Conservation (phyloP, 78 protist species). For the Planoprotostelium fungivorum region DNA sequence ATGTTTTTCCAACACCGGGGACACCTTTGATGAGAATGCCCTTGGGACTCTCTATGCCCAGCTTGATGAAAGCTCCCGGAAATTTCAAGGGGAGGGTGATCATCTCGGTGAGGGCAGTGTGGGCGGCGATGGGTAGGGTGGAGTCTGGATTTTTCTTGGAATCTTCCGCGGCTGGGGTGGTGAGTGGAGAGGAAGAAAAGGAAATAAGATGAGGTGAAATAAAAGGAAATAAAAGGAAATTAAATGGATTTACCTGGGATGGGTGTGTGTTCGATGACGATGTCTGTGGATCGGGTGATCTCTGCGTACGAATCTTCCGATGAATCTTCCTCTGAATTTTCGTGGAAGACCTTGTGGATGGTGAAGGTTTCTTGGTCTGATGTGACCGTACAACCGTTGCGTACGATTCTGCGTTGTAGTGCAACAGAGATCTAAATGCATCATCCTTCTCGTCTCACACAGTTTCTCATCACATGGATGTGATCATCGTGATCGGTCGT, state of each 20-base stretch:
- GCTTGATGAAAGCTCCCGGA: constrained; percentile 6
- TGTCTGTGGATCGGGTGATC: neutral
- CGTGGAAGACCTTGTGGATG: too few species aligned
- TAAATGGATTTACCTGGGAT: neutral
- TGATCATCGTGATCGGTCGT: too few species aligned
- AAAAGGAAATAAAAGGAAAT: neutral
- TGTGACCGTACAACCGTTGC: too few species aligned
- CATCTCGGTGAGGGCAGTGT: constrained; percentile 18
- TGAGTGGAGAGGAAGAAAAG: too few species aligned
- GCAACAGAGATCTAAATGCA: too few species aligned
- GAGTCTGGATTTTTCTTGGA: neutral
- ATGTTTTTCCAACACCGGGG: constrained; percentile 99
- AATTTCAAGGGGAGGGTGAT: constrained; percentile 36
- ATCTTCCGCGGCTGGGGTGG: neutral
- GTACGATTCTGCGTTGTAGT: too few species aligned
- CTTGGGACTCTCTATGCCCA: constrained; percentile 33
- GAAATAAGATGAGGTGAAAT: neutral
- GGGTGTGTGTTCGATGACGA: neutral
- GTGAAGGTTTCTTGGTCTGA: too few species aligned
- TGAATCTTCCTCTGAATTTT: neutral
- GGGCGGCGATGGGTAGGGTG: neutral
- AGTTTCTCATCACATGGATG: too few species aligned
- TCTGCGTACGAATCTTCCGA: neutral
- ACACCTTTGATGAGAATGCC: constrained; percentile 97
- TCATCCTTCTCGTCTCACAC: too few species aligned